These are phyloP conservation scores for Dactylellina haptotyla DNA, from an alignment of 2,329 filamentous ascomycete genomes.

Conservation along the genomic window DNA sequence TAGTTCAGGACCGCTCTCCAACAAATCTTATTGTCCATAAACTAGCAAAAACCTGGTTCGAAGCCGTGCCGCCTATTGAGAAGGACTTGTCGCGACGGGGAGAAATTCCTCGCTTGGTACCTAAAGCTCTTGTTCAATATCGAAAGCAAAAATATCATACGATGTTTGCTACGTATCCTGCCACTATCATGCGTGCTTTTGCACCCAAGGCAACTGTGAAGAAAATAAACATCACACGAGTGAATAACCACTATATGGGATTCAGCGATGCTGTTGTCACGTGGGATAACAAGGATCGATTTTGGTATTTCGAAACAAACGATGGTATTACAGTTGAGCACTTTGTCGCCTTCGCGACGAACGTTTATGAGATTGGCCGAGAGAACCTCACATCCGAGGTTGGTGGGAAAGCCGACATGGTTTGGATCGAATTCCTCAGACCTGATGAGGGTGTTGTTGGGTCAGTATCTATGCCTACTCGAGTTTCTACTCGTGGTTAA, in stretches of 20 bases:
- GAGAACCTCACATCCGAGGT: background rate
- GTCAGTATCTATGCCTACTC: no score
- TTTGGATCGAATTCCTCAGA: background rate
- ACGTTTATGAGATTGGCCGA: background rate
- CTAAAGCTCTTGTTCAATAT: no score
- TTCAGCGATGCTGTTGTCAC: background rate
- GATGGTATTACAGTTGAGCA: background rate
- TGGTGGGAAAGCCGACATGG: background rate
- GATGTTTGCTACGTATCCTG: background rate
- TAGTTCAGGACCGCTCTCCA: no score
- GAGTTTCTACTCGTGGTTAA: no score
- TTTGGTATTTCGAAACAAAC: background rate
- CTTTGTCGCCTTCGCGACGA: background rate
- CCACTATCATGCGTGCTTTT: background rate
- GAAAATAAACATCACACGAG: background rate
- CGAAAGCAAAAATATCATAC: background rate
- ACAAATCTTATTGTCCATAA: no score
- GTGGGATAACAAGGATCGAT: background rate
- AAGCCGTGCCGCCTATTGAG: no score
- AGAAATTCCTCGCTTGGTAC: no score
- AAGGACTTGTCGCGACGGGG: no score
- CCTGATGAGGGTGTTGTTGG: background rate
- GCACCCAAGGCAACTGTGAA: background rate
- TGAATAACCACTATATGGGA: background rate
- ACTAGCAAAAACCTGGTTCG: no score